phyloP scores from a whole-genome alignment of 2,329 filamentous ascomycete genomes.

The Calonectria pauciramosa region DNA sequence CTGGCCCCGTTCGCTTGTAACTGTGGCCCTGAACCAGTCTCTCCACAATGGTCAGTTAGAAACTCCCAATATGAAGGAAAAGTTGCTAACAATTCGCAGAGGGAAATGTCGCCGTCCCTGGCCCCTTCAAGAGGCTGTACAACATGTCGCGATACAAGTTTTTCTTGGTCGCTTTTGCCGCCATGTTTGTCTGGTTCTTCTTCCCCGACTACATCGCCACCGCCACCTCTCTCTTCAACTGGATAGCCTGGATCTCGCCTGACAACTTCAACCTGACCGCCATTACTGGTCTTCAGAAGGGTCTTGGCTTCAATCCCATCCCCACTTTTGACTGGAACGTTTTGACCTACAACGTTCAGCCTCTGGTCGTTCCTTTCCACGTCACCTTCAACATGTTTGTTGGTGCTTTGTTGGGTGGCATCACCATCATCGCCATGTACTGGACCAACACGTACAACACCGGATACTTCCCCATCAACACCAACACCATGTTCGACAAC shows the following conservation, averaged over 20 bases:
- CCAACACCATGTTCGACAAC: slow-evolving; percentile 65
- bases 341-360: slow-evolving; percentile 58
- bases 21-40: slow-evolving; percentile 60
- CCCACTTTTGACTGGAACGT: slow-evolving; percentile 65
- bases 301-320: slow-evolving; percentile 61
- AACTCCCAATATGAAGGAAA: background rate
- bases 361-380: slow-evolving; percentile 66
- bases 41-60: background rate
- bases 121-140: slow-evolving; percentile 60
- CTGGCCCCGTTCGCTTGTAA: slow-evolving; percentile 67
- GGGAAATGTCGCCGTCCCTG: slow-evolving; percentile 54
- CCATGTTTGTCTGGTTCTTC: slow-evolving; percentile 72
- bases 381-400: slow-evolving; percentile 74
- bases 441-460: slow-evolving; percentile 71
- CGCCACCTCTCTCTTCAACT: slow-evolving; percentile 67
- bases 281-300: slow-evolving; percentile 59
- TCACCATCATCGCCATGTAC: slow-evolving; percentile 64
- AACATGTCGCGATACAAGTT: slow-evolving; percentile 65
- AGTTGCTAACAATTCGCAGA: slow-evolving; percentile 37
- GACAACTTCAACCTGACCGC: slow-evolving; percentile 57
- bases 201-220: slow-evolving; percentile 69
- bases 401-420: slow-evolving; percentile 67
- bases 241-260: slow-evolving; percentile 70
- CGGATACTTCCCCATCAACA: slow-evolving; percentile 67
- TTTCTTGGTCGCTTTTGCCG: slow-evolving; percentile 63